A percentile compares a stretch with the other conserved stretches of the same genome.
Conservation (phyloP, 345 rosid species). For the Corchorus capsularis region DNA sequence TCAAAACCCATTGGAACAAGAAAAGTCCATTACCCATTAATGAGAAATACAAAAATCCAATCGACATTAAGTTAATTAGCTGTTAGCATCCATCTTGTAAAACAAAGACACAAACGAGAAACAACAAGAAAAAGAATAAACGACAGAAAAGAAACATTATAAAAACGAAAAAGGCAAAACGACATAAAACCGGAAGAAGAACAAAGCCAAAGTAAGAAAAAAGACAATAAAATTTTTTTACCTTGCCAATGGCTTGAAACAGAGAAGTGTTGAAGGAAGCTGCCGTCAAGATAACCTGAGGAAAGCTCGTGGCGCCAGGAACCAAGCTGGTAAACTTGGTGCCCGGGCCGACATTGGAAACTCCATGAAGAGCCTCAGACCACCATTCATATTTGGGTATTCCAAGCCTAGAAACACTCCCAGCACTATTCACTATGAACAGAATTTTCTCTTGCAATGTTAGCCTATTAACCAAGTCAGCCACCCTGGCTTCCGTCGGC, state of each 20-base stretch:
- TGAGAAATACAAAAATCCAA: slow-evolving; percentile 8
- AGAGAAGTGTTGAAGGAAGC: slow-evolving; percentile 88
- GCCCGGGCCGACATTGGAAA: slow-evolving; percentile 79
- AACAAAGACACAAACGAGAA: background rate
- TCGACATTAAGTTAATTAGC: background rate
- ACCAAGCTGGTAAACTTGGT: slow-evolving; percentile 58
- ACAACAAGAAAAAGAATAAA: background rate
- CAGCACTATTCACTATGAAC: slow-evolving; percentile 53
- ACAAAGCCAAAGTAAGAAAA: background rate
- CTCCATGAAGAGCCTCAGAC: slow-evolving; percentile 98
- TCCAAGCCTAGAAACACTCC: slow-evolving; percentile 69
- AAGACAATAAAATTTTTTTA: slow-evolving; percentile 10
- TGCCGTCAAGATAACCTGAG: slow-evolving; percentile 88
- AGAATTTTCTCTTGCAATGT: slow-evolving; percentile 77
- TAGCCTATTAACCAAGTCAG: slow-evolving; percentile 71
- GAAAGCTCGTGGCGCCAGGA: slow-evolving; percentile 95
- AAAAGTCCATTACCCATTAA: background rate
- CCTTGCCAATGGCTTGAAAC: slow-evolving; percentile 89
- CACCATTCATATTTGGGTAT: slow-evolving; percentile 92
- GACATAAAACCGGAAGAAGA: background rate
- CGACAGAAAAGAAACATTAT: background rate
- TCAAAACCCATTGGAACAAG: background rate
- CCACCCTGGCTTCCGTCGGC: slow-evolving; percentile 52
- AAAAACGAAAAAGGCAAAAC: background rate
- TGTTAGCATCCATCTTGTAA: background rate